Percentiles rank a stretch among this genome's conserved stretches.
Conservation (phyloP, 805 yeast species). For the Saturnispora serradocipensis region DNA sequence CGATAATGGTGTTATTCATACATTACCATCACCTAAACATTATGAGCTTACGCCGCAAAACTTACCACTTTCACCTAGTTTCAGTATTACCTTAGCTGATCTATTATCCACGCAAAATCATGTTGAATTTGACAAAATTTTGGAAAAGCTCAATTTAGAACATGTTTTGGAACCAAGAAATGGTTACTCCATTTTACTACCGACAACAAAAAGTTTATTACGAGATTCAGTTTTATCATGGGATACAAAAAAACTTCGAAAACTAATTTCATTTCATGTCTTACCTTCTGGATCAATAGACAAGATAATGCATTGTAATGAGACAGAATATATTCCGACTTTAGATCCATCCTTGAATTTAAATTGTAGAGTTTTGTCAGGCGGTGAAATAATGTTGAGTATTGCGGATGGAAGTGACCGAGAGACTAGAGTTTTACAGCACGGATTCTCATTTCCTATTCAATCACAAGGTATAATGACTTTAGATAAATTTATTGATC, state of each 20-base stretch:
- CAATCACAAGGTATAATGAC: conserved; percentile 44
- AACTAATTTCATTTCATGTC: conserved; percentile 59
- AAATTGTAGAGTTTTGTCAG: conserved; percentile 33
- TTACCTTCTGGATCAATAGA: conserved; percentile 48
- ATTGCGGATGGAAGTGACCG: conserved; percentile 41
- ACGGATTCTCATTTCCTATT: conserved; percentile 47
- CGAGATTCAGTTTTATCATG: conserved; percentile 39
- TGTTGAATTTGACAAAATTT: conserved; percentile 36
- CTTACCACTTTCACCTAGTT: conserved; percentile 46
- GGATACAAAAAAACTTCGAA: conserved; percentile 30
- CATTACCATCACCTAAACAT: conserved; percentile 28
- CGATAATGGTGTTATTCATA: conserved; percentile 78
- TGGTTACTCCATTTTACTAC: conserved; percentile 60
- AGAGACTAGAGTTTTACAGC: conserved; percentile 49
- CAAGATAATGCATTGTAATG: conserved; percentile 37
- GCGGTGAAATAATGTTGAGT: conserved; percentile 31
- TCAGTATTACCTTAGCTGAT: conserved; percentile 46
- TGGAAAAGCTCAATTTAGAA: conserved; percentile 34
- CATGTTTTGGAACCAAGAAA: conserved; percentile 32
- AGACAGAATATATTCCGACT: conserved; percentile 33
- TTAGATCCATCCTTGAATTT: conserved; percentile 36
- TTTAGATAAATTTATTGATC: conserved; percentile 58
- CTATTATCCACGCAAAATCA: conserved; percentile 49
- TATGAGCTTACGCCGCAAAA: conserved; percentile 19
- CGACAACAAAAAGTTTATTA: conserved; percentile 48